Conservation (phyloP, 2,329 filamentous ascomycete species). For the Furcasterigmium furcatum region DNA sequence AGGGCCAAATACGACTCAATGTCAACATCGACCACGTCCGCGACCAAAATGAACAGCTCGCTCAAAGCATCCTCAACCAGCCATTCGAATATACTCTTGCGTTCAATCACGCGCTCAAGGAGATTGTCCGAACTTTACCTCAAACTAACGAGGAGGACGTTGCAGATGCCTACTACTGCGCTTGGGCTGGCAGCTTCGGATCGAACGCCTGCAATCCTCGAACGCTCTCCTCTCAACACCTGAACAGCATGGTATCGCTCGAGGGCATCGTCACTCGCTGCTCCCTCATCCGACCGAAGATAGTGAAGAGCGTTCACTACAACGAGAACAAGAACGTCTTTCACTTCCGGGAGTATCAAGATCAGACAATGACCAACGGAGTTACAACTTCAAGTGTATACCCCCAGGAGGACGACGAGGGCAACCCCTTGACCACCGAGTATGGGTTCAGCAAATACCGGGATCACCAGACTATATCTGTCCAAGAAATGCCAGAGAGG, state of each 20-base stretch:
- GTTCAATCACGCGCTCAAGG: constrained; percentile 87
- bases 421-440: constrained; percentile 89
- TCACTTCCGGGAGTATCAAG: constrained; percentile 84
- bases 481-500: constrained; percentile 98
- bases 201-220: constrained; percentile 92
- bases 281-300: constrained; percentile 91
- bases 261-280: constrained; percentile 97
- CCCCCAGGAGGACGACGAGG: constrained; percentile 88
- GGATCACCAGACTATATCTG: constrained; percentile 96
- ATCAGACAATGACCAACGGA: constrained; percentile 96
- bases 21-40: constrained; percentile 90
- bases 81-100: constrained; percentile 88
- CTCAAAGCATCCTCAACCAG: constrained; percentile 71
- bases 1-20: constrained; percentile 59
- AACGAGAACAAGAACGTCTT: constrained; percentile 86
- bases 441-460: constrained; percentile 95
- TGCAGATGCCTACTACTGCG: constrained; percentile 90
- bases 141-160: constrained; percentile 72
- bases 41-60: constrained; percentile 79
- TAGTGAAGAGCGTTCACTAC: constrained; percentile 98
- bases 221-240: constrained; percentile 81
- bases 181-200: constrained; percentile 95
- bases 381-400: constrained; percentile 89
- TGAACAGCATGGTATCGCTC: constrained; percentile 96
- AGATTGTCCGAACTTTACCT: constrained; percentile 78